Evolutionary conservation across 129 eudicot species (phyloP).

Genomic region (Glebionis coronaria): DNA sequence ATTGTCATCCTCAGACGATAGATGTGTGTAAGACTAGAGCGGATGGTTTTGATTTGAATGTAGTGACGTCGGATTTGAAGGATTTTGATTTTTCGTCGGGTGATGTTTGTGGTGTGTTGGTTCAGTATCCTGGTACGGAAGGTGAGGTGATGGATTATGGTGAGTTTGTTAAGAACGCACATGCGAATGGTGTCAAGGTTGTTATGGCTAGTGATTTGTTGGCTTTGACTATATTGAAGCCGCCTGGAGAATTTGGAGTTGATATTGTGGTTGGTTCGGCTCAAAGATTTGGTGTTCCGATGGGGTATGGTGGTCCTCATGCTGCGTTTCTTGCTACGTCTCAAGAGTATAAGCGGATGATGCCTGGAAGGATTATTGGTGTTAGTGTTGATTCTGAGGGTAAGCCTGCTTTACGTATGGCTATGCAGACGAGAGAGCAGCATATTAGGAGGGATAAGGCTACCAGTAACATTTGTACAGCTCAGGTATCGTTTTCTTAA

Average conservation of each 20-base stretch:
- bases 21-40: constrained; percentile 86
- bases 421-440: constrained; percentile 98
- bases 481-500: constrained; percentile 55
- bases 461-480: constrained; percentile 94
- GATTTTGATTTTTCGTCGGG: constrained; percentile 75
- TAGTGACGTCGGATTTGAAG: constrained; percentile 58
- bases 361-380: constrained; percentile 98
- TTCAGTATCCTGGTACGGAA: constrained; percentile 96
- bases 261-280: constrained; percentile 98
- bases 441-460: constrained; percentile 97
- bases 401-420: constrained; percentile 92
- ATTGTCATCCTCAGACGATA: constrained; percentile 91
- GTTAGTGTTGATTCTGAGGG: constrained; percentile 89
- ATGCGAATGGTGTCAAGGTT: constrained; percentile 85
- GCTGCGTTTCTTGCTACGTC: constrained; percentile 95
- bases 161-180: constrained; percentile 86
- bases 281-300: constrained; percentile 95
- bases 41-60: constrained; percentile 74
- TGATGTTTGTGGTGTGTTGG: constrained; percentile 88
- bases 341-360: constrained; percentile 95
- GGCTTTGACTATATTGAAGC: constrained; percentile 89
- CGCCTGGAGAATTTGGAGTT: constrained; percentile 91
- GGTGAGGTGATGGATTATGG: constrained; percentile 85
- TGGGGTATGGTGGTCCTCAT: constrained; percentile 99
- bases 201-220: constrained; percentile 91